phyloP scores from a whole-genome alignment of 176 grass and related monocot genomes.

The Tillandsia fasciculata region DNA sequence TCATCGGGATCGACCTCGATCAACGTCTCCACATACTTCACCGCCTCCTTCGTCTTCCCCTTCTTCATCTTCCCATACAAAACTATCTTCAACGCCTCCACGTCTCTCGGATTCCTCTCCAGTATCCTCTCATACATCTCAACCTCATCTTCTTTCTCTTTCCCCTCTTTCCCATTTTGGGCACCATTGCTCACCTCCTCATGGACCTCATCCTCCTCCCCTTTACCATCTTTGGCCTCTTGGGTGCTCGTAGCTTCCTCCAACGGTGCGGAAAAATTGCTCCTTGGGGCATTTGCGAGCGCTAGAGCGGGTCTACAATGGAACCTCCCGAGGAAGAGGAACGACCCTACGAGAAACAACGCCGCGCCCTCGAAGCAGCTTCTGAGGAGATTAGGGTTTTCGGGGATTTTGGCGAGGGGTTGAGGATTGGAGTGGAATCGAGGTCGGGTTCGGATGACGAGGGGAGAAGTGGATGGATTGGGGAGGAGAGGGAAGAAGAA shows the following conservation, averaged over 20 bases:
- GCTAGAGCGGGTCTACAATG: constrained; percentile 6
- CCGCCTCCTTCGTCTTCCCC: constrained; percentile 46
- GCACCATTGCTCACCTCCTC: constrained; percentile 16
- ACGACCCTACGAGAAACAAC: constrained; percentile 8
- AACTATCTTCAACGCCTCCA: constrained; percentile 61
- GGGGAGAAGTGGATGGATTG: constrained; percentile 15
- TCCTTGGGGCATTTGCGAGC: constrained; percentile 11
- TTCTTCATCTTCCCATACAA: constrained; percentile 65
- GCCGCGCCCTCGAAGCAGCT: constrained; percentile 6
- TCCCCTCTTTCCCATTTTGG: constrained; percentile 9
- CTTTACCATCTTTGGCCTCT: neutral
- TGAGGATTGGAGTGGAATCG: neutral
- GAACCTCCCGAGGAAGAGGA: constrained; percentile 19
- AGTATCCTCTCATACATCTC: constrained; percentile 56
- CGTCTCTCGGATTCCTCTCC: constrained; percentile 39
- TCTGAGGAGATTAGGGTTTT: constrained; percentile 2
- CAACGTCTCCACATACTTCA: constrained; percentile 42
- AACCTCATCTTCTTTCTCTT: constrained; percentile 26
- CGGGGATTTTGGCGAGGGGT: neutral
- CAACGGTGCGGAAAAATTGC: constrained; percentile 9
- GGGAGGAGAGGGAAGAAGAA: constrained; percentile 23
- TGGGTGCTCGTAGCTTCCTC: constrained; percentile 2
- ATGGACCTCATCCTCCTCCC: constrained; percentile 15
- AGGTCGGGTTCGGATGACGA: constrained; percentile 13
- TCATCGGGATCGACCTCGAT: constrained; percentile 47